A percentile compares a stretch with the other conserved stretches of the same genome.
Conservation (phyloP, 257 asterid genomes). For the Hygrophila difformis region DNA sequence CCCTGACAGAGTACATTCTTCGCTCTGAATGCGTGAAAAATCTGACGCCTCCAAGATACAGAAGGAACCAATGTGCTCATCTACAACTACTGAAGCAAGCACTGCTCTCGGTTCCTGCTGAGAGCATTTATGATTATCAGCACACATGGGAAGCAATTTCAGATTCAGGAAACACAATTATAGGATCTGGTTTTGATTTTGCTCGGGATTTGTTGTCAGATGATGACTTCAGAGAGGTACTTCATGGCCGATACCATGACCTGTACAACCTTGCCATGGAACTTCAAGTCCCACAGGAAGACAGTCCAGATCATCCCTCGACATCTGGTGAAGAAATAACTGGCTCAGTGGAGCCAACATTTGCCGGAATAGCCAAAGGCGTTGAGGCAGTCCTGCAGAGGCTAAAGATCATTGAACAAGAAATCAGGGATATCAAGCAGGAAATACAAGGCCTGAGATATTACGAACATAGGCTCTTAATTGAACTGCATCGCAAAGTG, state of each 20-base stretch:
- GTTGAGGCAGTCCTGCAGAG: conserved; percentile 72
- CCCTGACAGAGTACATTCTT: conserved; percentile 50
- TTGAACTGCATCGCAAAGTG: conserved; percentile 60
- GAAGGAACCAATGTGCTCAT: conserved; percentile 43
- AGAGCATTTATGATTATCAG: conserved; percentile 75
- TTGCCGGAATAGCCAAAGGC: conserved; percentile 78
- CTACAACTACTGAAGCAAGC: conserved; percentile 58
- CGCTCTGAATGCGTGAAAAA: conserved; percentile 68
- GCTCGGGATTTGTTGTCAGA: conserved; percentile 80
- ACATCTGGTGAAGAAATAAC: conserved; percentile 30
- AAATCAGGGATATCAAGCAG: conserved; percentile 71
- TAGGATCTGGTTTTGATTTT: conserved; percentile 54
- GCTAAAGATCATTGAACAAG: conserved; percentile 78
- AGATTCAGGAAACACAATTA: conserved; percentile 49
- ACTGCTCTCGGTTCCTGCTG: conserved; percentile 81
- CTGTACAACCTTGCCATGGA: conserved; percentile 76
- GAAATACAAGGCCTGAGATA: conserved; percentile 86
- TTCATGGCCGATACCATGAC: conserved; percentile 67
- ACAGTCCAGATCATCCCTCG: conserved; percentile 22
- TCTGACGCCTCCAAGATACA: conserved; percentile 55
- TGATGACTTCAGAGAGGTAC: conserved; percentile 84
- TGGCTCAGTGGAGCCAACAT: conserved; percentile 52
- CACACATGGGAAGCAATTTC: conserved; percentile 64
- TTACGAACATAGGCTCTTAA: conserved; percentile 66
- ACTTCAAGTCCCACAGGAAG: conserved; percentile 62